A percentile compares a stretch with the other conserved stretches of the same genome.
Conservation (phyloP, 768 basidiomycete species). For the Leccinum obscurum region DNA sequence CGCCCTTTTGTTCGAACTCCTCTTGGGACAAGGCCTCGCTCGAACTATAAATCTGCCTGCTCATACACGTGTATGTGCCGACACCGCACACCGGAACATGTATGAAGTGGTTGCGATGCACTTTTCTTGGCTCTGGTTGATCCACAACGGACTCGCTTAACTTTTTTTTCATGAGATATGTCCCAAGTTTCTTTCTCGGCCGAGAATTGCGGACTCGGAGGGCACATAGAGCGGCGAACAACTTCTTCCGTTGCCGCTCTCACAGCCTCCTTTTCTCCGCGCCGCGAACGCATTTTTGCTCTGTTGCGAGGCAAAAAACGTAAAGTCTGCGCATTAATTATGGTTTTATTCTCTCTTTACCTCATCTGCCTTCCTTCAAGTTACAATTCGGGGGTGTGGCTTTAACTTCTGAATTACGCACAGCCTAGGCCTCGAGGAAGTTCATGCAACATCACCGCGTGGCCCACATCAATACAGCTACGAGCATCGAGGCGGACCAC, state of each 20-base stretch:
- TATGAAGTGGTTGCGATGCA: background rate
- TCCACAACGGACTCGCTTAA: background rate
- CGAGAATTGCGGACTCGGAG: conserved; percentile 25
- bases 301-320: conserved; percentile 24
- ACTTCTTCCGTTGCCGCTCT: conserved; percentile 8
- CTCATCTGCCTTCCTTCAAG: conserved; percentile 10
- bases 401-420: conserved; percentile 1
- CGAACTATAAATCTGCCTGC: background rate
- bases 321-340: conserved; percentile 22
- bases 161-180: conserved; percentile 4
- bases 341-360: conserved; percentile 11
- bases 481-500: background rate
- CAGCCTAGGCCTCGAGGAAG: conserved; percentile 3
- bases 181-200: conserved; percentile 2
- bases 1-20: background rate
- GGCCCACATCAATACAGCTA: background rate
- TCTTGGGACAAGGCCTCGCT: background rate
- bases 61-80: background rate
- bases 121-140: background rate
- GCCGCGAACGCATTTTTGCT: conserved; percentile 12
- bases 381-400: conserved; percentile 3
- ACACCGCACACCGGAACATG: background rate
- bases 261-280: conserved; percentile 25
- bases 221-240: conserved; percentile 26
- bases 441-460: conserved; percentile 13